Evolutionary conservation across 116 monocot genomes (phyloP), one percentile per base, ranked within the genome.

Genomic region (Papilionanthe hybrid): DNA sequence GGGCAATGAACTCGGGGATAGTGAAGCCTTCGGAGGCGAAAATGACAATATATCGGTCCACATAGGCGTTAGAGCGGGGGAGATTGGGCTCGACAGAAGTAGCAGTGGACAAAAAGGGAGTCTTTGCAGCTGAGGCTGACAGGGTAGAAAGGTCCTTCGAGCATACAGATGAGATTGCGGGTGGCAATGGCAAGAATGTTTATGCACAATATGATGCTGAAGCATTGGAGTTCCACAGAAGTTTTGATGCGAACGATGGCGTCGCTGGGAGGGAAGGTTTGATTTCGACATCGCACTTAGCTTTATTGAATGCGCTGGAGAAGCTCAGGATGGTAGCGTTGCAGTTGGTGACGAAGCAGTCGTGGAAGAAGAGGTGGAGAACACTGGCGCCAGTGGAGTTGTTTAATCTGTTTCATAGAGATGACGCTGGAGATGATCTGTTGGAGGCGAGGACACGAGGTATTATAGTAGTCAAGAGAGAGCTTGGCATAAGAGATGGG

Each of bases 241-340:
- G 84, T 79, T 80, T 91, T 91, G 77, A 83, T 82, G 73, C 86
- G 83, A 80, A 85, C 80, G 49, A 91, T 45, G 75, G 83, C 83
- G 78, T 88, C 88, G 71, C 88, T 85, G 78, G 88, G 88, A n/a
- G 81, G 76, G 88, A 88, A 81, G 85, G 85, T 53, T 88, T 81
- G 85, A 88, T 81, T 72, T 86, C 88, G 76, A 83, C 83, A 83
- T 86, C 85, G 68, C 88, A 85, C 79, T 88, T 83, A 53, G 88
- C 85, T 45, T 27, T 42, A 85, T 85, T 86, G 86, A 91, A 88
- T 76, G 49, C 6, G 85, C 83, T 88, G 84, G 88, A 82, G 79
- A 88, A 67, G 86, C 88, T 57, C 25, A 88, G 86, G 1, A 83
- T 81, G 73, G 88, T 88, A 66, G 86, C 84, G 81, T 88, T 88